Percentiles rank a stretch among this genome's conserved stretches.
Evolutionary conservation across 2,329 filamentous ascomycete species (phyloP).

Genomic region (Drechslera avenae): DNA sequence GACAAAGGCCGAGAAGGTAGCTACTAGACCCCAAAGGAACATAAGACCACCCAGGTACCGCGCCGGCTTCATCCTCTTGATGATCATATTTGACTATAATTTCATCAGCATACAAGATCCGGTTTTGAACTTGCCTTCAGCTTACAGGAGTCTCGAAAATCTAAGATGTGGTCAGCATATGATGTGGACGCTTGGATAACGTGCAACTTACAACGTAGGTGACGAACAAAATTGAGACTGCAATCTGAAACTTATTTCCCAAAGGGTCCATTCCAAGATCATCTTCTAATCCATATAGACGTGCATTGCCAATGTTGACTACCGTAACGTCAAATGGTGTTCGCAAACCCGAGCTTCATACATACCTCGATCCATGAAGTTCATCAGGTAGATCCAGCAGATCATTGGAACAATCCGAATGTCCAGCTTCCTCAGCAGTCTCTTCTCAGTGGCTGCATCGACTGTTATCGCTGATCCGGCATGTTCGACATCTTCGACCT

Average conservation of each 20-base stretch:
- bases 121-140: slow-evolving; percentile 46
- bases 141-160: slow-evolving; percentile 53
- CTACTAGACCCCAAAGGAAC: slow-evolving; percentile 32
- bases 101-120: neutral
- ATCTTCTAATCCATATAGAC: slow-evolving; percentile 22
- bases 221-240: slow-evolving; percentile 31
- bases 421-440: slow-evolving; percentile 57
- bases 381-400: slow-evolving; percentile 59
- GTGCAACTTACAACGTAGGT: slow-evolving; percentile 29
- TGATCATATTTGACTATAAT: too few species aligned
- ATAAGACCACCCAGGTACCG: slow-evolving; percentile 32
- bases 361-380: slow-evolving; percentile 55
- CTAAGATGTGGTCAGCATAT: slow-evolving; percentile 19
- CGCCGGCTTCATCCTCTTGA: slow-evolving; percentile 42
- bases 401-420: slow-evolving; percentile 58
- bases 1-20: slow-evolving; percentile 31
- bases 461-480: slow-evolving; percentile 25
- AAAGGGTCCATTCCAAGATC: slow-evolving; percentile 23
- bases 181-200: neutral
- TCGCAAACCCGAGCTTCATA: neutral
- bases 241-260: slow-evolving; percentile 30
- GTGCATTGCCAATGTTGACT: slow-evolving; percentile 52
- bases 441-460: slow-evolving; percentile 54
- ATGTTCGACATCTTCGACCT: slow-evolving; percentile 21
- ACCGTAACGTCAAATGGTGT: neutral